Evolutionary conservation across 179 eudicot genomes (phyloP), one percentile per base, ranked within the genome.

Genomic region (Corrigiola litoralis): DNA sequence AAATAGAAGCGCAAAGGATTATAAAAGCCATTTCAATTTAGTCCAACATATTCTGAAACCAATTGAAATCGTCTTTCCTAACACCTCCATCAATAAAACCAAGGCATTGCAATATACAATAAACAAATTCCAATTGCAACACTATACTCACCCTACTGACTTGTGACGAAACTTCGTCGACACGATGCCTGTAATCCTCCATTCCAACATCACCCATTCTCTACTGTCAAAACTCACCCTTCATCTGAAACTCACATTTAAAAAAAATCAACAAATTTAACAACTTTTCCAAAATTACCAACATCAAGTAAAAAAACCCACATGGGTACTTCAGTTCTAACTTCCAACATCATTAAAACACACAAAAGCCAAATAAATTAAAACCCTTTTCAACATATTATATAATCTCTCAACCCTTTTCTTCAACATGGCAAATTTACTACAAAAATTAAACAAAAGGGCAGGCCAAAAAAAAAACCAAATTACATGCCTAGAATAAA

Each of bases 161-260:
- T 65, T 84, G 88, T 10, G 65, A 38, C 27, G 68, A 67, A 11
- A 84, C 80, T 40, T 72, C 80, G 67, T 85, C 86, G 18, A 85
- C 80, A 23, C 69, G 75, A 55, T 32, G 62, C 71, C 65, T 75
- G 63, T 72, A 72, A 62, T 38, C 79, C 2, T 80, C 87, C 66
- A 72, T 36, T 51, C 77, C 77, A 64, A 58, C 61, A 21, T 77
- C 82, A 41, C 48, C 73, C 71, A 67, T 70, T 61, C 42, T 75
- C 12, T 20, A 17, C 23, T 17, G 0, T 20, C 34, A 64, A 28
- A 18, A 17, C 20, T 6, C 20, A 44, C 60, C 17, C 25, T 46
- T 29, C 64, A 71, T 45, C 34, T 21, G 32, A n/a, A 58, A 54
- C 12, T 25, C 4, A 33, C 3, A 4, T 7, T 55, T 17, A 13